These are phyloP conservation scores for Trichomonascus vanleenenianus DNA, from an alignment of 805 yeast species.

Conservation along the genomic window DNA sequence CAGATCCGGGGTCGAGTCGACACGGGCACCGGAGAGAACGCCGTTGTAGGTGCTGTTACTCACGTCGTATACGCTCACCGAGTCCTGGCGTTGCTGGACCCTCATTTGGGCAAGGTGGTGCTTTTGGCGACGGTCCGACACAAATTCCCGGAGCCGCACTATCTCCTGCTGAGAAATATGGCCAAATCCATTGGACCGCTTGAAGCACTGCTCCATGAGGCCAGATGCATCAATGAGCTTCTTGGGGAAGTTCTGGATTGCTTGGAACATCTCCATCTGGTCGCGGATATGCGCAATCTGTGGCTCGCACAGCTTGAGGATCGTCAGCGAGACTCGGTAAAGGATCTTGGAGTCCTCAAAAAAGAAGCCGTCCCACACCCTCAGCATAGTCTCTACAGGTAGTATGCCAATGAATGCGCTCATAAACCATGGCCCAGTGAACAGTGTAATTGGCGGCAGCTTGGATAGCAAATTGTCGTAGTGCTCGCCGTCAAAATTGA, in stretches of 20 bases:
- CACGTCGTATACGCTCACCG: not conserved
- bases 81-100: constrained; percentile 1
- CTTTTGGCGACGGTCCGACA: constrained; percentile 37
- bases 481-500: constrained; percentile 35
- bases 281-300: constrained; percentile 36
- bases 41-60: not conserved
- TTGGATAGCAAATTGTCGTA: constrained; percentile 47
- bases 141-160: constrained; percentile 68
- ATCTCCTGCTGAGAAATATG: constrained; percentile 78
- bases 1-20: not conserved
- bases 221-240: constrained; percentile 33
- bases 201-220: constrained; percentile 20
- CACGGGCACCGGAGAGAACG: not conserved
- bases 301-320: constrained; percentile 69
- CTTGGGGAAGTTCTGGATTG: constrained; percentile 77
- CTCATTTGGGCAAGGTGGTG: not conserved
- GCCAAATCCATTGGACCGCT: constrained; percentile 38
- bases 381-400: constrained; percentile 78
- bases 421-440: constrained; percentile 98
- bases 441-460: constrained; percentile 83
- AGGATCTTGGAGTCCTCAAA: constrained; percentile 85
- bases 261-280: constrained; percentile 68
- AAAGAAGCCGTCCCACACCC: constrained; percentile 94
- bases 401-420: constrained; percentile 85
- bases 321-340: constrained; percentile 73